phyloP scores from a whole-genome alignment of 352 stramenopile genomes.

The Phytophthora litchii region DNA sequence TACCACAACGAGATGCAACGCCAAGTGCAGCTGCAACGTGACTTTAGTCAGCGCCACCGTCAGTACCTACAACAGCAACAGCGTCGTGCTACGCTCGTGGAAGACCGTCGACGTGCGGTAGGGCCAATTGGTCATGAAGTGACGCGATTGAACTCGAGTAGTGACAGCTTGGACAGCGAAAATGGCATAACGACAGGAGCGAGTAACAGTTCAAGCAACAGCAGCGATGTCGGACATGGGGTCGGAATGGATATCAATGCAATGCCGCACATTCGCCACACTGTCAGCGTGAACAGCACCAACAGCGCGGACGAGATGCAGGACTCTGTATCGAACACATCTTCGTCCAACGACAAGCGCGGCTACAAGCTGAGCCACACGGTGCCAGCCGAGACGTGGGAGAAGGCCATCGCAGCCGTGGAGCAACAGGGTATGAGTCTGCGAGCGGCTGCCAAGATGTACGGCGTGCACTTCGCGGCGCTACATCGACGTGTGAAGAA shows the following conservation, averaged over 20 bases:
- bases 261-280: too few relatives aligned
- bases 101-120: neutral
- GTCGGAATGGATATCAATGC: too few relatives aligned
- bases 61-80: constrained; percentile 32
- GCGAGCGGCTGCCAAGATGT: constrained; percentile 47
- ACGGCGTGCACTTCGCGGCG: constrained; percentile 64
- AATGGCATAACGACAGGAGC: constrained; percentile 24
- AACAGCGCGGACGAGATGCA: constrained; percentile 20
- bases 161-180: constrained; percentile 24
- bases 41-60: constrained; percentile 21
- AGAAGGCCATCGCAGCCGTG: constrained; percentile 62
- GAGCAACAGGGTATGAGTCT: constrained; percentile 68
- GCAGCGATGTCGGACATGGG: neutral
- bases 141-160: constrained; percentile 14
- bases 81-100: constrained; percentile 21
- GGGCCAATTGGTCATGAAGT: too few relatives aligned
- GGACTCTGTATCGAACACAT: neutral
- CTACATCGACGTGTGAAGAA: constrained; percentile 67
- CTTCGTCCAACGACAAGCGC: constrained; percentile 30
- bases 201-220: constrained; percentile 29
- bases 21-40: constrained; percentile 20
- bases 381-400: constrained; percentile 59
- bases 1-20: constrained; percentile 15
- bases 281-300: neutral
- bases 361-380: constrained; percentile 59